Evolutionary conservation across 2,329 filamentous ascomycete genomes (phyloP).

Genomic region (Cordyceps cateniannulata): DNA sequence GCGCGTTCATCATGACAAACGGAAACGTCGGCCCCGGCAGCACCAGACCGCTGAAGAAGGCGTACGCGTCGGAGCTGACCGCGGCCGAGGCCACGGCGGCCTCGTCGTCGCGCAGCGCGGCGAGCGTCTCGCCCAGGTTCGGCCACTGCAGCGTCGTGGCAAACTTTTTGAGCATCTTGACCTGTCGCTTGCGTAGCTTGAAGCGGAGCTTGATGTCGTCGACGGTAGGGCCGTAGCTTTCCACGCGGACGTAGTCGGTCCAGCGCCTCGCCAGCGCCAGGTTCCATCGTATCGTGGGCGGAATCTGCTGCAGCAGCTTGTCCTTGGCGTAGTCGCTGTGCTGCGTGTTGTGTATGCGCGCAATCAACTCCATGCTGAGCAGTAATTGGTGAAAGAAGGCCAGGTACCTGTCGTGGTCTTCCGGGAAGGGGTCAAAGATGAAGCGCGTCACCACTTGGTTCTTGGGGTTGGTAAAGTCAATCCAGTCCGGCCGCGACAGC

Average conservation of each 20-base stretch:
- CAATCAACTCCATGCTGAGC: slow-evolving; percentile 63
- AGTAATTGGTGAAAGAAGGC: slow-evolving; percentile 73
- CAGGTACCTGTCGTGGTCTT: slow-evolving; percentile 51
- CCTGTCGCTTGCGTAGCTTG: slow-evolving; percentile 59
- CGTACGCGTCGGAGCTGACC: slow-evolving; percentile 65
- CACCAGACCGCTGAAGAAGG: slow-evolving; percentile 69
- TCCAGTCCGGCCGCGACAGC: slow-evolving; percentile 63
- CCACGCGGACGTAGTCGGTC: slow-evolving; percentile 63
- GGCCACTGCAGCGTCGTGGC: slow-evolving; percentile 72
- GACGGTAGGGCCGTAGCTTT: slow-evolving; percentile 48
- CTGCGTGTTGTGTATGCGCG: slow-evolving; percentile 58
- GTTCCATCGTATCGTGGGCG: slow-evolving; percentile 66
- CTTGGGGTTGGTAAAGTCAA: slow-evolving; percentile 62
- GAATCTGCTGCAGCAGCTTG: slow-evolving; percentile 57
- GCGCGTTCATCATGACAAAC: slow-evolving; percentile 71
- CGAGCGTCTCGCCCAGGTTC: slow-evolving; percentile 59
- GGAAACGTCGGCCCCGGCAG: slow-evolving; percentile 63
- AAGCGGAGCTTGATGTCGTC: slow-evolving; percentile 57
- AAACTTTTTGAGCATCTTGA: slow-evolving; percentile 62
- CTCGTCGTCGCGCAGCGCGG: slow-evolving; percentile 54
- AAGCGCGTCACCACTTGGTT: slow-evolving; percentile 71
- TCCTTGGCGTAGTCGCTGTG: slow-evolving; percentile 59
- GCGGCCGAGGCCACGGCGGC: slow-evolving; percentile 50
- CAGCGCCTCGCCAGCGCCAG: slow-evolving; percentile 67
- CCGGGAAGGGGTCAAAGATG: slow-evolving; percentile 55